phyloP scores from a whole-genome alignment of 2,329 filamentous ascomycete genomes.

The Biscogniauxia mediterranea region DNA sequence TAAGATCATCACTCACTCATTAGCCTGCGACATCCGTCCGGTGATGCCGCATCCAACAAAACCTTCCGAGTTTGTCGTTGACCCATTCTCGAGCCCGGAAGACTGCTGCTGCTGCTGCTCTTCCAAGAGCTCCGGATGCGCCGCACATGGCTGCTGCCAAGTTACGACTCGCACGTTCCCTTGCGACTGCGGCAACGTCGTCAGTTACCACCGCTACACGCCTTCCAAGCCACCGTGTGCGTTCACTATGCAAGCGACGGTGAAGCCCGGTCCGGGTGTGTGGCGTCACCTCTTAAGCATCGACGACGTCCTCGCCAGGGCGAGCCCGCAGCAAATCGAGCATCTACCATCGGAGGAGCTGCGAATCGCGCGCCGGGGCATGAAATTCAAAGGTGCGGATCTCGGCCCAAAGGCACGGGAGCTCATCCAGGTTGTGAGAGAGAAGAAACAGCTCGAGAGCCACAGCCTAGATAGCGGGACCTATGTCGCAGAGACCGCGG shows the following conservation, averaged over 20 bases:
- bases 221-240: conserved; percentile 1
- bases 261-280: not conserved
- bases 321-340: not conserved
- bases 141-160: conserved; percentile 6
- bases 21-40: conserved; percentile 8
- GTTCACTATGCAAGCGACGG: not conserved
- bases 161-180: conserved; percentile 5
- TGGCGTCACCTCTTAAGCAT: conserved; percentile 8
- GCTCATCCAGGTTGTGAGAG: not conserved
- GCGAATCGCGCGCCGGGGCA: conserved; percentile 6
- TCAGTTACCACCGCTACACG: conserved; percentile 12
- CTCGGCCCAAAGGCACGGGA: not conserved
- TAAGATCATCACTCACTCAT: conserved; percentile 7
- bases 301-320: conserved; percentile 3
- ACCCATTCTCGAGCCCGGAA: conserved; percentile 3
- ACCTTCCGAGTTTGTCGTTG: conserved; percentile 1
- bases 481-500: not conserved
- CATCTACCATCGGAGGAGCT: conserved; percentile 8
- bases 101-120: not conserved
- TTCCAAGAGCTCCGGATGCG: not conserved
- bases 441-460: conserved; percentile 5
- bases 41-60: conserved; percentile 6
- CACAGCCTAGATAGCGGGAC: conserved; percentile 5
- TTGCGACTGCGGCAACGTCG: conserved; percentile 4
- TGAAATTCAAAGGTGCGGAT: not conserved